Conservation (phyloP, 345 rosid species). For the Melastoma malabathricum region DNA sequence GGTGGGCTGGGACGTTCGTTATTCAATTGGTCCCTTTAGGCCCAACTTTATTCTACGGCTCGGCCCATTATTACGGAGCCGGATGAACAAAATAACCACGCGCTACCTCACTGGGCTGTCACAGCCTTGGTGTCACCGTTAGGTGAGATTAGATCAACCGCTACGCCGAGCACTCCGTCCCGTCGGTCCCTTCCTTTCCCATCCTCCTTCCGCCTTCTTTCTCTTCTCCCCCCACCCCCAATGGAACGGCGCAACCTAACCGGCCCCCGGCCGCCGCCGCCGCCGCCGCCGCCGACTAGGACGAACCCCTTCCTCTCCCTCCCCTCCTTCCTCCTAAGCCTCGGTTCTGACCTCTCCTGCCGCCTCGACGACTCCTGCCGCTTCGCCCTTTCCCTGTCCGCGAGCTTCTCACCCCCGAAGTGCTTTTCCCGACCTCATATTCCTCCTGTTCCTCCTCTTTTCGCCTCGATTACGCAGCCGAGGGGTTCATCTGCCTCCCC, state of each 20-base stretch:
- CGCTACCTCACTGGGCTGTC: no score
- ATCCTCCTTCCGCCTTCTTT: conserved; percentile 24
- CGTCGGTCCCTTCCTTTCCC: no score
- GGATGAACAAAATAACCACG: no score
- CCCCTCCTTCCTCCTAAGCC: conserved; percentile 50
- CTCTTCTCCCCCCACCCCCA: conserved; percentile 38
- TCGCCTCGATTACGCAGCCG: conserved; percentile 58
- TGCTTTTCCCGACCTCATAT: conserved; percentile 6
- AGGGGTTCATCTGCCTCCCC: conserved; percentile 17
- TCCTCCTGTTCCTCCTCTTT: conserved; percentile 19
- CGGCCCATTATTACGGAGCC: no score
- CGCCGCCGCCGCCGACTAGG: conserved; percentile 5
- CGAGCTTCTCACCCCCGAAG: conserved; percentile 18
- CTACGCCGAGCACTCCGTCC: no score
- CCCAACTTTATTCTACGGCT: no score
- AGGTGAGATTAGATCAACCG: no score
- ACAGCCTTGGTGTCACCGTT: no score
- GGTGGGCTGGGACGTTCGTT: no score
- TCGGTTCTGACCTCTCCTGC: conserved; percentile 40
- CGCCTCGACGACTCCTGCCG: conserved; percentile 47
- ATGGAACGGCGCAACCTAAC: conserved; percentile 38
- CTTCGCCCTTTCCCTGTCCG: conserved; percentile 25
- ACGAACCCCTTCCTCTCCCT: conserved; percentile 8
- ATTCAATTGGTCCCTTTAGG: no score
- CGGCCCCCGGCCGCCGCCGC: conserved; percentile 27